Percentiles rank a stretch among this genome's conserved stretches.
Evolutionary conservation across 139 green algal species (phyloP).

Genomic region (Ettlia oleoabundans): DNA sequence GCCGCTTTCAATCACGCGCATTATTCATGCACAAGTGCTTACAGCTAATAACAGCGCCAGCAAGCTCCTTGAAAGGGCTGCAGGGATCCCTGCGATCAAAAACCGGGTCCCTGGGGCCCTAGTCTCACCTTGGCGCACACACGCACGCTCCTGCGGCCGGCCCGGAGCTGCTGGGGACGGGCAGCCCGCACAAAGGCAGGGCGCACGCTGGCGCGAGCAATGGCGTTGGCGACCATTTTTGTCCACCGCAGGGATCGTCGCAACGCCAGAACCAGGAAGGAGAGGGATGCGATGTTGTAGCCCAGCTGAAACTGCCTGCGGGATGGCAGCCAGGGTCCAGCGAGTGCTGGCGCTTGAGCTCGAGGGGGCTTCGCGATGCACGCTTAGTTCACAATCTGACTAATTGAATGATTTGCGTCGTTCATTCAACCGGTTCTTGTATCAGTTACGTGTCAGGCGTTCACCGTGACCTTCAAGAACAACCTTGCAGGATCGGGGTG

Average conservation of each 20-base stretch:
- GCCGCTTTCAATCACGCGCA: neutral
- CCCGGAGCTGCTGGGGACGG: neutral
- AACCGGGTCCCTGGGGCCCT: neutral
- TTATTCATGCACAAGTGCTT: neutral
- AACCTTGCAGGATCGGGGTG: too few species aligned
- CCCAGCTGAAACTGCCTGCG: too few species aligned
- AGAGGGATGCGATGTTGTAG: too few species aligned
- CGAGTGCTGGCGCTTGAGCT: too few species aligned
- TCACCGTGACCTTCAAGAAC: too few species aligned
- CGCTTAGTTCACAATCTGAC: too few species aligned
- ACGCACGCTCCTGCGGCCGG: neutral
- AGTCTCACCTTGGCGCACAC: conserved; percentile 13
- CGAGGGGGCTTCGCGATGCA: too few species aligned
- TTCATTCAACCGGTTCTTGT: too few species aligned
- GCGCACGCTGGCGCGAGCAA: neutral
- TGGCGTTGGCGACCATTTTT: neutral
- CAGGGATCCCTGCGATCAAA: neutral
- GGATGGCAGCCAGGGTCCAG: too few species aligned
- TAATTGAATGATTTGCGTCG: too few species aligned
- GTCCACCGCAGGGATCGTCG: neutral
- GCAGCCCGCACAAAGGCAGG: neutral
- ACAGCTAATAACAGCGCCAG: neutral
- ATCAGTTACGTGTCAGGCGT: too few species aligned
- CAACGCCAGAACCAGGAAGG: too few species aligned
- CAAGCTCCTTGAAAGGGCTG: neutral